A percentile compares a stretch with the other conserved stretches of the same genome.
Conservation (phyloP, 202 grass and related monocot genomes). For the Brachypodium distachyon region DNA sequence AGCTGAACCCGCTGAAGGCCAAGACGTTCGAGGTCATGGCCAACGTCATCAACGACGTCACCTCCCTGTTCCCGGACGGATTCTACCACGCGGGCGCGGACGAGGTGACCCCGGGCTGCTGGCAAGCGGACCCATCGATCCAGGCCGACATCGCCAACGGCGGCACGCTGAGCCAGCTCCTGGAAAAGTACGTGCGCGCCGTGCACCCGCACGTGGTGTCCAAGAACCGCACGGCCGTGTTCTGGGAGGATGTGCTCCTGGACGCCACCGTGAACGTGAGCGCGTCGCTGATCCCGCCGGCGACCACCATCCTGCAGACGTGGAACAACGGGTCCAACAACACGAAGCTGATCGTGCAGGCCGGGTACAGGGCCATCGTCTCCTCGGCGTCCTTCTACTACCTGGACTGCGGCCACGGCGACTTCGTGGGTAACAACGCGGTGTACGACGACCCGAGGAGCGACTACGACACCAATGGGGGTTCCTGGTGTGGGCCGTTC, state of each 20-base stretch:
- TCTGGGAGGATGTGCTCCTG: slow-evolving; percentile 70
- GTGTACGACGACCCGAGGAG: slow-evolving; percentile 33
- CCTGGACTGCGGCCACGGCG: slow-evolving; percentile 69
- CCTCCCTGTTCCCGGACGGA: slow-evolving; percentile 47
- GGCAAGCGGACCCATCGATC: slow-evolving; percentile 35
- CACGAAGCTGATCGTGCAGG: slow-evolving; percentile 52
- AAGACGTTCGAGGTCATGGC: slow-evolving; percentile 48
- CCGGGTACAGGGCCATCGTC: slow-evolving; percentile 64
- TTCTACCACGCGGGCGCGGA: slow-evolving; percentile 64
- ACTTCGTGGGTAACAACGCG: slow-evolving; percentile 50
- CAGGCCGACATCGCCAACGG: slow-evolving; percentile 12
- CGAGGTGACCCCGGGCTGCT: slow-evolving; percentile 48
- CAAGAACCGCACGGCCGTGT: slow-evolving; percentile 53
- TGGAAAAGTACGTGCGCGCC: slow-evolving; percentile 32
- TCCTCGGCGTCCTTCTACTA: slow-evolving; percentile 76
- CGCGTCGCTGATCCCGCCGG: slow-evolving; percentile 23
- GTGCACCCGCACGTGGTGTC: slow-evolving; percentile 30
- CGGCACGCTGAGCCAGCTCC: slow-evolving; percentile 43
- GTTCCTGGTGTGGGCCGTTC: slow-evolving; percentile 66
- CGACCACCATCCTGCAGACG: slow-evolving; percentile 60
- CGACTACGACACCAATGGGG: slow-evolving; percentile 28
- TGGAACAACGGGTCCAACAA: slow-evolving; percentile 77
- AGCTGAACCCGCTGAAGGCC: slow-evolving; percentile 55
- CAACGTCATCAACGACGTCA: slow-evolving; percentile 47
- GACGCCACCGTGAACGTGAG: slow-evolving; percentile 34